Evolutionary conservation across 306 rosid species (phyloP), one percentile per base, ranked within the genome.

Genomic region (Cicer bijugum): DNA sequence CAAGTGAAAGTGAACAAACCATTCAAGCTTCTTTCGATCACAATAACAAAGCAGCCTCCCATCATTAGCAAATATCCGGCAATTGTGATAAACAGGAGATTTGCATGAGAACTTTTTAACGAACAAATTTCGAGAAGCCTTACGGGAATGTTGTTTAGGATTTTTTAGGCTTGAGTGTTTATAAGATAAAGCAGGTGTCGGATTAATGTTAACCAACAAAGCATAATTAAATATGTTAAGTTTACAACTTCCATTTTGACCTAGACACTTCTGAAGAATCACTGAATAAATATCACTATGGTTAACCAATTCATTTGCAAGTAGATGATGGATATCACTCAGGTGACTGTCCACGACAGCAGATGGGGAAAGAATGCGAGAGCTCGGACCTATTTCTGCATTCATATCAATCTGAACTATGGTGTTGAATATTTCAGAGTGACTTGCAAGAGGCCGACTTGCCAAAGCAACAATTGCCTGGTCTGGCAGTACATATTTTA

Each of bases 41-140:
- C 95, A 94, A 82, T 94, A 94, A 87, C 98, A 94, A 69, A 94
- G 99, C 75, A 94, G 76, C 78, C 96, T 83, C 53, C 97, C 97
- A 75, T 94, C 99, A 87, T 86, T 87, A 75, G 99, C 99, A 87
- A 75, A 94, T 77, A 94, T 94, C 80, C 91, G 86, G 76, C 91
- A 94, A 83, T 94, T 94, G 84, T 91, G 97, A 86, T 94, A 94
- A 84, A 94, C 97, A 33, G 97, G 97, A 74, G 97, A 61, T 80
- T 94, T 94, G 87, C 97, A 94, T 37, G 99, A 91, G 81, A 94
- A 85, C 37, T 94, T 89, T 80, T 94, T 85, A 83, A 89, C 96
- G 78, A 94, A 94, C 74, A 89, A 86, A 80, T 89, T 85, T 81
- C 99, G 85, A 71, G 99, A 94, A 48, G 90, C 84, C 83, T 84